Evolutionary conservation across 805 yeast species (phyloP).

Genomic region (Saccharomyces jurei): DNA sequence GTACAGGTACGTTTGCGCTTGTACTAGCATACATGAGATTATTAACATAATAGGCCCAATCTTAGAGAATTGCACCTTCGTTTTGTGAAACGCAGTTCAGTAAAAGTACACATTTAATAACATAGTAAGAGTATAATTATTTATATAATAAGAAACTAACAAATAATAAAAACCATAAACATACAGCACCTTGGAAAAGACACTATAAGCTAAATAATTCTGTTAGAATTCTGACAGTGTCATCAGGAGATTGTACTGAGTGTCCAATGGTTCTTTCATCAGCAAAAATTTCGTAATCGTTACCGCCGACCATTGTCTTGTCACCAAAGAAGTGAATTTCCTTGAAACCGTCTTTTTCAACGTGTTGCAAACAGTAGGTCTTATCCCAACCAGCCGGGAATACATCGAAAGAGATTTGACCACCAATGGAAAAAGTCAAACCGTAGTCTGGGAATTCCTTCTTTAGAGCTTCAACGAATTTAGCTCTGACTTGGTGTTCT

Average conservation of each 20-base stretch:
- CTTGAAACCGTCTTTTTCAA: conserved; percentile 73
- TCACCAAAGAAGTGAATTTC: conserved; percentile 97
- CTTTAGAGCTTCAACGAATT: conserved; percentile 76
- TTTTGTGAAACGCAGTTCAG: neutral
- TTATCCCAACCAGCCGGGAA: conserved; percentile 99
- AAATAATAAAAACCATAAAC: neutral
- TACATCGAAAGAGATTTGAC: conserved; percentile 97
- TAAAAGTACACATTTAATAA: neutral
- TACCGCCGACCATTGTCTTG: conserved; percentile 95
- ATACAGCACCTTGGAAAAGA: neutral
- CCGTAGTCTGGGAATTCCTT: conserved; percentile 74
- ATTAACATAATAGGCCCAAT: conserved; percentile 37
- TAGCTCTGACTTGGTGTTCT: conserved; percentile 71
- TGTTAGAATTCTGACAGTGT: conserved; percentile 77
- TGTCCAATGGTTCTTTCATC: conserved; percentile 95
- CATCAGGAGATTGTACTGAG: conserved; percentile 81
- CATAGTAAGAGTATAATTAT: neutral
- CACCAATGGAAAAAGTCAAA: conserved; percentile 96
- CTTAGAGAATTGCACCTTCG: neutral
- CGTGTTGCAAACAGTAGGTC: conserved; percentile 94
- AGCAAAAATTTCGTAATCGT: conserved; percentile 91
- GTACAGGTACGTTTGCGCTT: conserved; percentile 95
- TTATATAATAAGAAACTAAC: neutral
- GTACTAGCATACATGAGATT: conserved; percentile 86
- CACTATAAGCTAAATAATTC: conserved; percentile 52